Evolutionary conservation across 2,329 filamentous ascomycete genomes (phyloP).

Genomic region (Fusarium pilosicola): DNA sequence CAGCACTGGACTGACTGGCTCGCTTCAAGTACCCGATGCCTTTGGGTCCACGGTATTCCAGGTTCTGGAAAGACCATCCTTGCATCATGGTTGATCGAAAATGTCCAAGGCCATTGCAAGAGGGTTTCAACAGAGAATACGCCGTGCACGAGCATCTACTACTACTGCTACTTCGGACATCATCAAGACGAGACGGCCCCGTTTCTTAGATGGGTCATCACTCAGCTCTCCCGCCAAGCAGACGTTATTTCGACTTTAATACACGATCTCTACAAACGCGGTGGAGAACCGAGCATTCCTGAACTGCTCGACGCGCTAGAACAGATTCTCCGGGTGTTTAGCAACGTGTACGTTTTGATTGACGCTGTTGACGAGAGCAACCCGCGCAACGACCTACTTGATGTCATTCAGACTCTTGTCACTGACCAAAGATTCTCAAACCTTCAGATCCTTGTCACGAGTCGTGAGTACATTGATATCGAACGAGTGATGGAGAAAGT

Average conservation of each 20-base stretch:
- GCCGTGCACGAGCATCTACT: fast-evolving
- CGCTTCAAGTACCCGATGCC: fast-evolving
- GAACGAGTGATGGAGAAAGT: fast-evolving
- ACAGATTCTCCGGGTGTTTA: fast-evolving
- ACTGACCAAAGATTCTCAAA: fast-evolving
- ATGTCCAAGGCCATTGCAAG: fast-evolving
- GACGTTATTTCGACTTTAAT: fast-evolving
- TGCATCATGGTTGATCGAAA: fast-evolving
- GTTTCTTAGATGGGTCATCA: background rate
- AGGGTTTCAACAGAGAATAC: fast-evolving
- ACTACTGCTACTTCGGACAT: background rate
- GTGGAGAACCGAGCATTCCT: background rate
- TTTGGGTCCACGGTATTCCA: background rate
- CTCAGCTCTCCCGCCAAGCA: background rate
- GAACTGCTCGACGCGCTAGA: fast-evolving
- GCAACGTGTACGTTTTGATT: background rate
- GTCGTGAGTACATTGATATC: background rate
- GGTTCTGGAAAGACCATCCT: background rate
- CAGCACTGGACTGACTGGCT: background rate
- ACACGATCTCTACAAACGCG: fast-evolving
- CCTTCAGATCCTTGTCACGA: background rate
- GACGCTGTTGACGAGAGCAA: background rate
- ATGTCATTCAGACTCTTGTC: fast-evolving
- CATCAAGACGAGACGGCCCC: background rate
- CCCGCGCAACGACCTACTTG: fast-evolving